A percentile compares a stretch with the other conserved stretches of the same genome.
Evolutionary conservation across 371 early-diverging fungal species (phyloP).

Genomic region (Mucor irregularis): DNA sequence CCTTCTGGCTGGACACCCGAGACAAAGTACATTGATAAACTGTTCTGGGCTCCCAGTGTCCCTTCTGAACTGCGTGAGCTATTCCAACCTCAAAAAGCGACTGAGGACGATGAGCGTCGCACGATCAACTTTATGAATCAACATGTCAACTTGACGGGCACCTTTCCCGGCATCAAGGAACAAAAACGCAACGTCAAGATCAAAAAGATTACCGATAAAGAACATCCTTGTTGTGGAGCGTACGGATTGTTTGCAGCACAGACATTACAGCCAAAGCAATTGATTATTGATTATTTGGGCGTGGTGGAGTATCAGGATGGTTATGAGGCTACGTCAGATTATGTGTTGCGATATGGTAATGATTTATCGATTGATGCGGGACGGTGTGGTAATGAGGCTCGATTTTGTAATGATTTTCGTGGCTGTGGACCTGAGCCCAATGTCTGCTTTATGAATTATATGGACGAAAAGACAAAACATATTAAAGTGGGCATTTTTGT

Average conservation of each 20-base stretch:
- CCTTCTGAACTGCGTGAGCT: conserved; percentile 28
- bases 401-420: conserved; percentile 56
- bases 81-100: conserved; percentile 35
- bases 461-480: conserved; percentile 45
- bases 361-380: conserved; percentile 55
- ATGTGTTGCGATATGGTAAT: conserved; percentile 42
- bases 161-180: conserved; percentile 36
- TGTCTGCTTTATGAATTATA: conserved; percentile 53
- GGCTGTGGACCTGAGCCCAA: conserved; percentile 52
- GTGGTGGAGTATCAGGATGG: conserved; percentile 41
- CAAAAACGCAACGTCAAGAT: conserved; percentile 47
- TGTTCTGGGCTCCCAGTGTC: conserved; percentile 44
- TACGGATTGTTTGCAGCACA: conserved; percentile 53
- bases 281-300: conserved; percentile 53
- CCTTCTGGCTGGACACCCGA: conserved; percentile 52
- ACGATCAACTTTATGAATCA: conserved; percentile 38
- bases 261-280: conserved; percentile 43
- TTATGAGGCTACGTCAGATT: conserved; percentile 47
- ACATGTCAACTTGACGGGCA: conserved; percentile 43
- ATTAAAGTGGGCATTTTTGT: conserved; percentile 54
- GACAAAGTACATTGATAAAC: conserved; percentile 45
- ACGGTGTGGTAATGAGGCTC: conserved; percentile 50
- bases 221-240: conserved; percentile 52
- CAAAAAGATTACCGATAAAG: conserved; percentile 39
- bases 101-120: conserved; percentile 17